Base-by-base conservation (phyloP, 140 eudicot species). In the Ambrosia hybrid region DNA sequence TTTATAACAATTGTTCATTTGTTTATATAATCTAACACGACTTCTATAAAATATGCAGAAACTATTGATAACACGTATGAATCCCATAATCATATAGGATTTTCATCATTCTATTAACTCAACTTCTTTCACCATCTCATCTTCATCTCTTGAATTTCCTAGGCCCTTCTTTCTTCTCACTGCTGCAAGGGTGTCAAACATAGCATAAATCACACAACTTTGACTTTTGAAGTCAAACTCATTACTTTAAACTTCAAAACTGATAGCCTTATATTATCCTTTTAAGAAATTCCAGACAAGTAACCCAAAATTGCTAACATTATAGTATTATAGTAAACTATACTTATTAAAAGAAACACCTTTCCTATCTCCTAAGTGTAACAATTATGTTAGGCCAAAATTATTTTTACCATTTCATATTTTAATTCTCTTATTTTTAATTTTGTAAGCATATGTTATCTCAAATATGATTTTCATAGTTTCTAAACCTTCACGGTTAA, bases 71-170 rank as follows among this genome's bases (percentile, higher is more conserved):
- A 30, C 51, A 75, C 3, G 0, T 11, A 6, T 55, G 45, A 33
- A 37, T 13, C 8, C 49, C 67, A 56, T 17, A 57, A 57, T 57
- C 59, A 45, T 43, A 51, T 45, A 1, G 48, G 30, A 65, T 73
- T 34, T 59, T 46, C 60, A 67, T 43, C 45, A n/a, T 45, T 60
- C 4, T 60, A 61, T 60, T 14, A 33, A 73, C 73, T 69, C 12
- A 34, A 34, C 36, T 0, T 41, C 46, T 41, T 41, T 41, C 46
- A 39, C 6, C 6, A 21, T 49, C 46, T 9, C 30, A 9, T 33
- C 66, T 57, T 70, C 68, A 83, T 12, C 79, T 77, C 84, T 80
- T 86, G 65, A 64, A 71, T 72, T 78, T 74, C 77, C 59, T 80
- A 53, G 84, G 41, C 45, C 80, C 80, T 53, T 77, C 37, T 63